Base-by-base conservation (phyloP, 2,329 filamentous ascomycete genomes). In the Epichloe aotearoae region DNA sequence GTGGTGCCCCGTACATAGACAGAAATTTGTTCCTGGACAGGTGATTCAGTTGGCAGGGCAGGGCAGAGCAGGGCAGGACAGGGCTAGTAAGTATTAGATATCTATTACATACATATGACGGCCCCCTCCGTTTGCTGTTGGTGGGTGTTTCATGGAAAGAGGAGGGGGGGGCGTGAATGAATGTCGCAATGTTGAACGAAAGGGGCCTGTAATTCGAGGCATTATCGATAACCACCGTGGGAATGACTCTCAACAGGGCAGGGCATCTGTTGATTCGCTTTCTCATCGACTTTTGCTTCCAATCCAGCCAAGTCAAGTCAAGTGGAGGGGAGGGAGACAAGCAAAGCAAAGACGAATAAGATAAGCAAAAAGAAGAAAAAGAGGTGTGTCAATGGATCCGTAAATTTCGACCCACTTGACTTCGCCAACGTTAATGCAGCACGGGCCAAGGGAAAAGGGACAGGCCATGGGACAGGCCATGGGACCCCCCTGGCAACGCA, bases 391-490 rank as follows among this genome's bases (percentile, higher is more conserved):
- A 43, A 50, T 49, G 52, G 49, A 53, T 48, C 53, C 55, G 52
- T 55, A 51, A 59, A 59, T 57, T 56, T 58, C 55, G 53, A 43
- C 58, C 59, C 57, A 60, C 57, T 45, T 48, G 34, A 59, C 57
- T 36, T 47, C 51, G 56, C 56, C 58, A 59, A 56, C 36, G 43
- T 48, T 47, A 45, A 50, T 37, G 41, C 48, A 37, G 33, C 41
- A 39, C 41, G 48, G 34, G 34, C 48, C 48, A 50, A 45, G 34
- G 17, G 14, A 15, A 15, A 50, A 50, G 34, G 17, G 19, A 15
- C 40, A 50, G 26, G 19, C 20, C 40, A 50, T 23, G 47, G 47
- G 40, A 19, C 45, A 45, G 8, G 19, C 15, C 40, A 50, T 23
- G 47, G 47, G 40, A 19, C 44, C 34, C 47, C 47, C 47, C 48